Base-by-base conservation (phyloP, 2,329 filamentous ascomycete genomes). In the Colletotrichum sp. region DNA sequence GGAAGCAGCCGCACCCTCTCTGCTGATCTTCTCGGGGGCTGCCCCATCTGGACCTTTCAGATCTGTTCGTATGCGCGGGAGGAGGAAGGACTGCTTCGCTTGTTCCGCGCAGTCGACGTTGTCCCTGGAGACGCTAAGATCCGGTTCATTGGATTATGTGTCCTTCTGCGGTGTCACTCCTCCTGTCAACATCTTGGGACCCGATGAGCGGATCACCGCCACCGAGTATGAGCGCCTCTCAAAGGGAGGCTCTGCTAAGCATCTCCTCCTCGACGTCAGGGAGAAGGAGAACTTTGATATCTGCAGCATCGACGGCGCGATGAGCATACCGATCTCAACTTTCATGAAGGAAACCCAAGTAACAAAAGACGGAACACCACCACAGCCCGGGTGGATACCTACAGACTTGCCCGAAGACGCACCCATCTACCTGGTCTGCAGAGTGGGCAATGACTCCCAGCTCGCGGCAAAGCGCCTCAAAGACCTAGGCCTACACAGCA, bases 201-300 rank as follows among this genome's bases (percentile, higher is more conserved):
- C 91, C 0, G 88, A 92, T 1, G 94, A 97, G 79, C 90, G 96
- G 11, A 89, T 98, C 39, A 90, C 92, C 0, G 92, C 92, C 0
- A 80, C 84, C 1, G 89, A 93, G 7, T 96, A 95, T 79, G 86
- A 88, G 22, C 72, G 79, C 8, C 67, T 82, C 8, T 63, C 73
- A 3, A 78, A 77, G 55, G 70, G 75, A 44, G 44, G 64, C 36
- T 34, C 32, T 19, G 8, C 19, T 52, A 1, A 81, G 3, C 91
- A 93, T 69, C 81, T 95, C 1, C 85, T 98, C 3, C 84, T 98
- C 4, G 97, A 98, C 78, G 95, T 98, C 2, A 90, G 97, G 3
- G 95, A 98, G 79, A 92, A 92, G 80, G 94, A 95, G 32, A 95
- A 98, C 76, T 98, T 95, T 78, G 93, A 94, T 19, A 92, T 98